Evolutionary conservation across 208 protist genomes (phyloP).

Genomic region (Trypanosomatidae sp.): DNA sequence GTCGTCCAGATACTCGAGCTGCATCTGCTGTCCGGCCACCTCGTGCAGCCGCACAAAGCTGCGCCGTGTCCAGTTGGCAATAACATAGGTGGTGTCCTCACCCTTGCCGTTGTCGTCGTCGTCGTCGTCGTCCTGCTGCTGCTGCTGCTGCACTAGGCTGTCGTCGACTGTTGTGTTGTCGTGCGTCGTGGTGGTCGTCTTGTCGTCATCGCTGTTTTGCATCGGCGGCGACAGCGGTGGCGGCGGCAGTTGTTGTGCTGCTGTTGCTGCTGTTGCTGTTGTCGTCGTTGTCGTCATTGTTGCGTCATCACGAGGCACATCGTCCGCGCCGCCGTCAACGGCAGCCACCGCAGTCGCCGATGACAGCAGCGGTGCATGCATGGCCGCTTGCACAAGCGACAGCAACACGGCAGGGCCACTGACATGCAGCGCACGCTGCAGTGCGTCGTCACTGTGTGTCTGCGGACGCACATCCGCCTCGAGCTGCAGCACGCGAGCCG

Average conservation of each 20-base stretch:
- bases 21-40: conserved; percentile 77
- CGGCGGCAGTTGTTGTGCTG: too few species aligned
- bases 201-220: neutral
- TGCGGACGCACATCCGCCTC: conserved; percentile 38
- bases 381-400: too few species aligned
- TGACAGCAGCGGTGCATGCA: too few species aligned
- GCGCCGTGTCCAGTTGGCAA: conserved; percentile 53
- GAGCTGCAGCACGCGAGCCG: conserved; percentile 51
- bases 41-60: conserved; percentile 57
- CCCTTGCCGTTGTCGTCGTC: conserved; percentile 2
- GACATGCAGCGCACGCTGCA: too few species aligned
- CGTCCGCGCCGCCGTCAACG: too few species aligned
- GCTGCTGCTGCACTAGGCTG: conserved; percentile 1
- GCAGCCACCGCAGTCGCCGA: too few species aligned
- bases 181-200: neutral
- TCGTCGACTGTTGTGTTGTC: neutral
- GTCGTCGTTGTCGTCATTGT: too few species aligned
- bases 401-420: too few species aligned
- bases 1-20: conserved; percentile 79
- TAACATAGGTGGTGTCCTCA: conserved; percentile 77
- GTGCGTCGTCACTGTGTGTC: neutral
- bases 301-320: too few species aligned
- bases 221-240: too few species aligned
- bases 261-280: too few species aligned
- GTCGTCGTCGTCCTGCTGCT: conserved; percentile 2